These are phyloP conservation scores for Pseudocercospora crystallina DNA, from an alignment of 2,329 filamentous ascomycete species.

Conservation along the genomic window DNA sequence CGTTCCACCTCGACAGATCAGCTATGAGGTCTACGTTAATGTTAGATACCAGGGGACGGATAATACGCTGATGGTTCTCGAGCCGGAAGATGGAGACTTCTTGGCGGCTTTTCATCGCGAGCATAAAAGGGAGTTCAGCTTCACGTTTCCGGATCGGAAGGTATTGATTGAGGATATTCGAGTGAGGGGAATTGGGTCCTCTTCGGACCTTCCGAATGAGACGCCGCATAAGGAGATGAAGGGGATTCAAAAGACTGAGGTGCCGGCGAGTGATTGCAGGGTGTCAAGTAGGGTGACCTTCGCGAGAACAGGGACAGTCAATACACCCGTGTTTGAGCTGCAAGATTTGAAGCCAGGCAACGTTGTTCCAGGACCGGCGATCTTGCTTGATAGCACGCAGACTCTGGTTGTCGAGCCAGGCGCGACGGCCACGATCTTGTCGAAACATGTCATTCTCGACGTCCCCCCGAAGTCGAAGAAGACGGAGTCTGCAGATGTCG, in stretches of 20 bases:
- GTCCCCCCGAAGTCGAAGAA: conserved; percentile 20
- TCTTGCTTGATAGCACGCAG: conserved; percentile 45
- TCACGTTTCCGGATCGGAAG: conserved; percentile 36
- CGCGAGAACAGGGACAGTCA: conserved; percentile 20
- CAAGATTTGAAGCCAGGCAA: conserved; percentile 22
- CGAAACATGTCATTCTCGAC: conserved; percentile 43
- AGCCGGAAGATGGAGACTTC: conserved; percentile 39
- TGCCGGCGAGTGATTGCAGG: conserved; percentile 64
- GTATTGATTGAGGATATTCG: conserved; percentile 43
- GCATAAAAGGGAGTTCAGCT: conserved; percentile 46
- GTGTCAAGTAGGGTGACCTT: conserved; percentile 27
- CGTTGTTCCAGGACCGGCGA: conserved; percentile 31
- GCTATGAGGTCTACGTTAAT: conserved; percentile 47
- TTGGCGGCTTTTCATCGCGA: conserved; percentile 37
- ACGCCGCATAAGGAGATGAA: conserved; percentile 11
- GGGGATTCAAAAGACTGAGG: conserved; percentile 62
- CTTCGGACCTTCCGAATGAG: conserved; percentile 14
- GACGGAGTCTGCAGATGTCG: conserved; percentile 23
- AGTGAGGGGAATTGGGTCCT: conserved; percentile 30
- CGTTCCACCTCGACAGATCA: conserved; percentile 42
- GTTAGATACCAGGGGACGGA: conserved; percentile 54
- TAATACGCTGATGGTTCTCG: conserved; percentile 50
- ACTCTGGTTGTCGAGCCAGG: conserved; percentile 45
- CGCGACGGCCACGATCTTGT: conserved; percentile 39
- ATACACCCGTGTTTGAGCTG: conserved; percentile 30